A percentile compares a stretch with the other conserved stretches of the same genome.
Conservation (phyloP, 805 yeast genomes). For the Kuraishia molischiana region DNA sequence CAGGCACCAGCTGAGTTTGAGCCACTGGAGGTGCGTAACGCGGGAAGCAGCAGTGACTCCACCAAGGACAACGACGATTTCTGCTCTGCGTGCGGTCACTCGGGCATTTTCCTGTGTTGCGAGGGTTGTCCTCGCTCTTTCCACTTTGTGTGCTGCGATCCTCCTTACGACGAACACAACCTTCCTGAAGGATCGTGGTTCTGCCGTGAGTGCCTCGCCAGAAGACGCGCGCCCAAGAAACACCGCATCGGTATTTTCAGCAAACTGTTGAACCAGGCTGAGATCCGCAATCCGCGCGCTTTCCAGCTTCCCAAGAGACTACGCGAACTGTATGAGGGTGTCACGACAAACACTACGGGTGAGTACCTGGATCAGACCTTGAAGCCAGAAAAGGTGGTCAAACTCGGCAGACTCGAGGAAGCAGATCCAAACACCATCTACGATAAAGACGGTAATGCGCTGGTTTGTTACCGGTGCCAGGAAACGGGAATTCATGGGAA, state of each 20-base stretch:
- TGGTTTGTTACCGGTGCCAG: constrained; percentile 70
- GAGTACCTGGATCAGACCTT: constrained; percentile 62
- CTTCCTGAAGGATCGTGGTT: constrained; percentile 89
- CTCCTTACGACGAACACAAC: constrained; percentile 67
- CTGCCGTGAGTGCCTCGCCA: constrained; percentile 65
- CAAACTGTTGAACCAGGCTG: constrained; percentile 48
- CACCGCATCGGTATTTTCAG: constrained; percentile 36
- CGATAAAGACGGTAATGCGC: constrained; percentile 60
- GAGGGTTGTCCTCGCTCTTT: constrained; percentile 89
- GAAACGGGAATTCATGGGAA: constrained; percentile 51
- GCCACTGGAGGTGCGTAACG: neutral
- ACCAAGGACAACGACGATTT: constrained; percentile 62
- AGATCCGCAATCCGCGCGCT: constrained; percentile 53
- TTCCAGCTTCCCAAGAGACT: constrained; percentile 59
- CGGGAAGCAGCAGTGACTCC: neutral
- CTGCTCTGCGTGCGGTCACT: constrained; percentile 83
- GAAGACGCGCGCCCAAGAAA: constrained; percentile 13
- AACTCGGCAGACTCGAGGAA: constrained; percentile 36
- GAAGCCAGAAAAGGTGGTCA: constrained; percentile 32
- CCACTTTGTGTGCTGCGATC: constrained; percentile 86
- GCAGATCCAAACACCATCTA: constrained; percentile 54
- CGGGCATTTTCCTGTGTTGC: constrained; percentile 88
- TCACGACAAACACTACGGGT: constrained; percentile 55
- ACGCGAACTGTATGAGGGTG: constrained; percentile 66
- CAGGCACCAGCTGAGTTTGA: too few relatives aligned